Evolutionary conservation across 2,329 filamentous ascomycete genomes (phyloP).

Genomic region (Stenocarpella maydis): DNA sequence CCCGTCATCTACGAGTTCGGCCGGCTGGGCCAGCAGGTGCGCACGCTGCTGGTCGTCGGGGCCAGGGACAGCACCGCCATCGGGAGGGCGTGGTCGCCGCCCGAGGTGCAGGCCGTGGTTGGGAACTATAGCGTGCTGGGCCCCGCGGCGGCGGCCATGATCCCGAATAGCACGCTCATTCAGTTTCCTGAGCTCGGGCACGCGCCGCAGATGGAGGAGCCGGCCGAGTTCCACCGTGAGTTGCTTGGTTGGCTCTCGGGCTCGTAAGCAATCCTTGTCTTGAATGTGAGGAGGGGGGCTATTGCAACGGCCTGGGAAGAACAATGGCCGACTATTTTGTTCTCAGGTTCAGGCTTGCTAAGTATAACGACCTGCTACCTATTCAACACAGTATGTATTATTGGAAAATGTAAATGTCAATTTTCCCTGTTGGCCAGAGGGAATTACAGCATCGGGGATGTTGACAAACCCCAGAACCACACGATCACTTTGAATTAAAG

Average conservation of each 20-base stretch:
- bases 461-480: no score
- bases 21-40: slow-evolving; percentile 48
- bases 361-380: not conserved
- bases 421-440: not conserved
- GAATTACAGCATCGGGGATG: no score
- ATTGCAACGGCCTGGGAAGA: not conserved
- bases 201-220: slow-evolving; percentile 61
- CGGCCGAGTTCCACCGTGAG: slow-evolving; percentile 54
- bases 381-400: no score
- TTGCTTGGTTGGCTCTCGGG: slow-evolving; percentile 53
- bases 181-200: slow-evolving; percentile 59
- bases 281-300: not conserved
- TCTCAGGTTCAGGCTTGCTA: not conserved
- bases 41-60: slow-evolving; percentile 59
- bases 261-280: not conserved
- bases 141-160: slow-evolving; percentile 51
- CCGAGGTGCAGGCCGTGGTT: slow-evolving; percentile 52
- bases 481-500: no score
- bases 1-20: slow-evolving; percentile 60
- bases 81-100: slow-evolving; percentile 59
- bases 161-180: slow-evolving; percentile 54
- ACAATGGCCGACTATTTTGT: not conserved
- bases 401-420: not conserved
- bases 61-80: slow-evolving; percentile 63
- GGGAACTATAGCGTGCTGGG: slow-evolving; percentile 61